These are phyloP conservation scores for Kazachstania africana DNA, from an alignment of 805 yeast species.

Conservation along the genomic window DNA sequence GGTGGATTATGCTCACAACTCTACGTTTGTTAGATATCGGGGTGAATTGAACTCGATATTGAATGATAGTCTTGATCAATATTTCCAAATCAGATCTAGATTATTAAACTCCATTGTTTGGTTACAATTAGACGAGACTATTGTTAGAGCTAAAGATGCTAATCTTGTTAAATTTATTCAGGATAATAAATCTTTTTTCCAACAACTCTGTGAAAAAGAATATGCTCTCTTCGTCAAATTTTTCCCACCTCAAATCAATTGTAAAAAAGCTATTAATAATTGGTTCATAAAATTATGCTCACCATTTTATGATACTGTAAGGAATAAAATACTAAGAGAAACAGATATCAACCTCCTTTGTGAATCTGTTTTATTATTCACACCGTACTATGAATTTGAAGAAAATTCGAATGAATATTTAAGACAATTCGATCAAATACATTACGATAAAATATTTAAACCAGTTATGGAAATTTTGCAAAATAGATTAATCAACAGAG, in stretches of 20 bases:
- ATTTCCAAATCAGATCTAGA: constrained; percentile 44
- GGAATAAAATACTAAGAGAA: constrained; percentile 62
- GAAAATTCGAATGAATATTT: constrained; percentile 28
- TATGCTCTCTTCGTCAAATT: constrained; percentile 42
- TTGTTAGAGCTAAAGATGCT: constrained; percentile 9
- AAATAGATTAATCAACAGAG: constrained; percentile 66
- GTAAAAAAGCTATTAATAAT: constrained; percentile 29
- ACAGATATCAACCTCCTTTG: constrained; percentile 55
- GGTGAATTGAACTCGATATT: constrained; percentile 43
- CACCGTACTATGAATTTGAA: constrained; percentile 55
- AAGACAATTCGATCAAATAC: constrained; percentile 24
- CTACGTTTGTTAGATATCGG: constrained; percentile 38
- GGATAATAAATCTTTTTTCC: constrained; percentile 46
- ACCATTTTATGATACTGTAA: constrained; percentile 60
- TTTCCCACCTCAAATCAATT: constrained; percentile 33
- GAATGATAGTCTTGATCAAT: constrained; percentile 49
- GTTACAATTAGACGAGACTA: constrained; percentile 26
- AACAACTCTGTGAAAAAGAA: constrained; percentile 51
- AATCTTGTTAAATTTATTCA: constrained; percentile 51
- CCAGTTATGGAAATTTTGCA: constrained; percentile 72
- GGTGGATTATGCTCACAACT: constrained; percentile 19
- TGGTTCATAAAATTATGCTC: constrained; percentile 62
- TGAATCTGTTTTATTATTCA: constrained; percentile 60
- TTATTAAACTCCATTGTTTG: constrained; percentile 35
- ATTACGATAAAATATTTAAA: constrained; percentile 49